These are phyloP conservation scores for Aspergillus pseudoterreus DNA, from an alignment of 2,329 filamentous ascomycete species.

Conservation along the genomic window DNA sequence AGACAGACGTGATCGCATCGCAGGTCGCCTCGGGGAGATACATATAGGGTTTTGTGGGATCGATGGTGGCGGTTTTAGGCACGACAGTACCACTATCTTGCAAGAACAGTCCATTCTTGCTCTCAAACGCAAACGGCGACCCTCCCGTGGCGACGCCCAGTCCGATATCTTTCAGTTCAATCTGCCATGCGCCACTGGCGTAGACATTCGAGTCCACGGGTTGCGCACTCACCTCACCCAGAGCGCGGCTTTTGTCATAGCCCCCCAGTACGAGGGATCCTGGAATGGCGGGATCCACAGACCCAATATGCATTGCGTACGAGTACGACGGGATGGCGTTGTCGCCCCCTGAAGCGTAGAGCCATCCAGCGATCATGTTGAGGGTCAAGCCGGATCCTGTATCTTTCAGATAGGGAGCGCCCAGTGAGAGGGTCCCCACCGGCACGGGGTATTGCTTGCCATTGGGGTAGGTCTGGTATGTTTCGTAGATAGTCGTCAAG, in stretches of 20 bases:
- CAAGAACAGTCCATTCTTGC: constrained; percentile 26
- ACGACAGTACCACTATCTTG: constrained; percentile 26
- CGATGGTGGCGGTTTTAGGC: constrained; percentile 23
- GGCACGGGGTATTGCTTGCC: constrained; percentile 15
- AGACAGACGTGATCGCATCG: constrained; percentile 34
- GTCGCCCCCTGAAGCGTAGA: constrained; percentile 11
- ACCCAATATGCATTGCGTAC: constrained; percentile 44
- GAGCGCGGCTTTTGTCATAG: constrained; percentile 40
- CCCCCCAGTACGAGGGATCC: constrained; percentile 41
- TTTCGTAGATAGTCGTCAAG: constrained; percentile 14
- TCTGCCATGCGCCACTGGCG: constrained; percentile 11
- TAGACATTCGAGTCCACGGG: constrained; percentile 8
- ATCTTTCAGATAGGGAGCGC: constrained; percentile 8
- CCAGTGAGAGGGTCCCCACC: constrained; percentile 18
- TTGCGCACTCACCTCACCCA: constrained; percentile 23
- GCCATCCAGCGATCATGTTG: constrained; percentile 13
- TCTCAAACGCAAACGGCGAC: constrained; percentile 37
- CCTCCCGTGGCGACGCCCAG: constrained; percentile 40
- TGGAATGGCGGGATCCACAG: constrained; percentile 26
- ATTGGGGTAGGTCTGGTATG: constrained; percentile 20
- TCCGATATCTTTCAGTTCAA: constrained; percentile 37
- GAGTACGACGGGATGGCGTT: constrained; percentile 35
- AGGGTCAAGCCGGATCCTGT: constrained; percentile 3
- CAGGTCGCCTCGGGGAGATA: constrained; percentile 41
- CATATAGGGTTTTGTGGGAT: constrained; percentile 37